A percentile compares a stretch with the other conserved stretches of the same genome.
These are phyloP conservation scores for Kondoa malvinella DNA, from an alignment of 768 basidiomycete species.

Conservation along the genomic window DNA sequence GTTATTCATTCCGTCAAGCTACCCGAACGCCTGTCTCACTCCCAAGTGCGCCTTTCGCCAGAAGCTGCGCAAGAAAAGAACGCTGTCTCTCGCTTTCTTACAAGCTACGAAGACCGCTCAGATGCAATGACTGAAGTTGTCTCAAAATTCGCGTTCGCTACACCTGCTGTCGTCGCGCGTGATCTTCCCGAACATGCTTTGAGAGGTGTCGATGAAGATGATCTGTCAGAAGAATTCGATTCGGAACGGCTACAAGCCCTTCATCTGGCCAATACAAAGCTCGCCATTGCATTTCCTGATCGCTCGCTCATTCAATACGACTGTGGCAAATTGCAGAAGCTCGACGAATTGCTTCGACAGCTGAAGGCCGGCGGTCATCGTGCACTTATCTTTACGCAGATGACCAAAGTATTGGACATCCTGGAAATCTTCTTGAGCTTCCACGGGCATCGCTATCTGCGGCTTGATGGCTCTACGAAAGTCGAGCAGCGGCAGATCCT, in stretches of 20 bases:
- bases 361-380: slow-evolving; percentile 78
- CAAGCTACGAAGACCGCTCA: slow-evolving; percentile 35
- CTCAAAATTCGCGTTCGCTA: slow-evolving; percentile 60
- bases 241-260: slow-evolving; percentile 31
- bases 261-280: slow-evolving; percentile 58
- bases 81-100: not conserved
- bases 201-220: slow-evolving; percentile 33
- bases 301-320: slow-evolving; percentile 79
- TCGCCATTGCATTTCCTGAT: slow-evolving; percentile 86
- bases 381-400: slow-evolving; percentile 87
- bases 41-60: not conserved
- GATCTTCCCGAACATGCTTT: slow-evolving; percentile 55
- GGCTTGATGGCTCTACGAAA: slow-evolving; percentile 87
- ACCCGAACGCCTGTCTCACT: not conserved
- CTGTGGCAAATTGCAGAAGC: slow-evolving; percentile 81
- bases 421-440: slow-evolving; percentile 82
- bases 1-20: slow-evolving; percentile 29
- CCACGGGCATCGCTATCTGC: slow-evolving; percentile 79
- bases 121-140: slow-evolving; percentile 42
- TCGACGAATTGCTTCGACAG: slow-evolving; percentile 59
- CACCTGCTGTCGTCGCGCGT: slow-evolving; percentile 56
- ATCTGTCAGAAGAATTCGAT: slow-evolving; percentile 40
- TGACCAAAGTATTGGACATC: slow-evolving; percentile 86
- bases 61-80: not conserved
- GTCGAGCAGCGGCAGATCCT: slow-evolving; percentile 60